Evolutionary conservation across 2,329 filamentous ascomycete species (phyloP), one percentile per base, ranked within the genome.

Genomic region (Colletotrichum falcatum): DNA sequence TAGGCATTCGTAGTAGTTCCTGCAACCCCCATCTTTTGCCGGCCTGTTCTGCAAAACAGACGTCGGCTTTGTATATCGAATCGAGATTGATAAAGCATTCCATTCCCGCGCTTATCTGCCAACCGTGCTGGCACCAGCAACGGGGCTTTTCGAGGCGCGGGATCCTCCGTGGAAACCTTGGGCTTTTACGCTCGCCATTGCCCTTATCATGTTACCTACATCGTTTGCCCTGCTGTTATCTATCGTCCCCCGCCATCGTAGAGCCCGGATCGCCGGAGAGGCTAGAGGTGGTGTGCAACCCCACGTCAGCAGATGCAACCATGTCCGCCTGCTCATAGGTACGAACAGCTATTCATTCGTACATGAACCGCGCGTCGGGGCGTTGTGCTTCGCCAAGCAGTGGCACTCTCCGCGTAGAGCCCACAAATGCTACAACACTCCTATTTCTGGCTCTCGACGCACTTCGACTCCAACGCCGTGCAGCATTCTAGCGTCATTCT

Each of bases 401-500:
- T 53, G 37, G 56, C 20, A 12, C 28, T 53, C 18, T 20, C 49
- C 28, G 30, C 20, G 28, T n/a, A 33, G 28, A n/a, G 26, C 35
- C 35, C 28, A 30, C 37, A 44, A 9, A 44, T 44, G 7, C 23
- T 44, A 26, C 56, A 44, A 51, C 26, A 26, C 39, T 30, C 39
- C 23, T 3, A 44, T 30, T 30, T 49, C 28, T 49, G 14, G 30
- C 26, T 39, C 54, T 39, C 30, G 11, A 18, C 12, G n/a, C 12
- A 26, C 30, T 33, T 44, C 18, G 35, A 42, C 23, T n/a, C 28
- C 5, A 20, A 66, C 61, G 35, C 46, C 33, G 30, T 46, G 54
- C 26, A 26, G 20, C 7, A 23, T 70, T 62, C 64, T 62, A 67
- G 67, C 59, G 67, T 20, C 28, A n/a, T 62, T 62, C 51, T 58